phyloP scores from a whole-genome alignment of 495 filamentous ascomycete species.

The Jackrogersella multiformis region DNA sequence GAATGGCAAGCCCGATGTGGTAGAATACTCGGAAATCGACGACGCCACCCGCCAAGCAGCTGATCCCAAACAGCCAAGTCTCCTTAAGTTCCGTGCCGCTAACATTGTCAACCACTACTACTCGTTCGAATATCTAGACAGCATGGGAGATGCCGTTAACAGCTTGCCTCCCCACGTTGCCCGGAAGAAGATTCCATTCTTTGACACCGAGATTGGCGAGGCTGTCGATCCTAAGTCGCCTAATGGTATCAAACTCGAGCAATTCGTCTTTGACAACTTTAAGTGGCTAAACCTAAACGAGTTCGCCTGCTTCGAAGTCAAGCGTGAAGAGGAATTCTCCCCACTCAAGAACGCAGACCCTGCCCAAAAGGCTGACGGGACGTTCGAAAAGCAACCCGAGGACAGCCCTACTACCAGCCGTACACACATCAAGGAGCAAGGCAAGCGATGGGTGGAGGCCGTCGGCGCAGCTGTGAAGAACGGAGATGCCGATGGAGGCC shows the following conservation, averaged over 20 bases:
- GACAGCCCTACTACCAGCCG: conserved; percentile 95
- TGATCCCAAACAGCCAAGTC: conserved; percentile 80
- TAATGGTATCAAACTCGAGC: conserved; percentile 98
- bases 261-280: conserved; percentile 99
- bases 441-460: conserved; percentile 80
- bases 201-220: conserved; percentile 78
- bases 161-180: conserved; percentile 94
- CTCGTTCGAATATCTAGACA: conserved; percentile 90
- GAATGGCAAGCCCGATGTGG: conserved; percentile 96
- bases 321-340: conserved; percentile 97
- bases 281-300: conserved; percentile 84
- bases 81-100: conserved; percentile 95
- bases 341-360: conserved; percentile 95
- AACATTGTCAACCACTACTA: conserved; percentile 99
- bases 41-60: conserved; percentile 83
- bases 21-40: conserved; percentile 99
- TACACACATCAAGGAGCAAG: conserved; percentile 88
- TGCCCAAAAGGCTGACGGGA: conserved; percentile 60
- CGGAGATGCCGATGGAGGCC: conserved; percentile 71
- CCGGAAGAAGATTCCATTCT: conserved; percentile 95
- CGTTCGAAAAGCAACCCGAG: conserved; percentile 56
- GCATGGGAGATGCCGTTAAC: conserved; percentile 85
- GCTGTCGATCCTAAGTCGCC: conserved; percentile 88
- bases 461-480: conserved; percentile 81
- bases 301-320: conserved; percentile 96